Conservation (phyloP, 768 basidiomycete genomes). For the Amanita pallidorosea region DNA sequence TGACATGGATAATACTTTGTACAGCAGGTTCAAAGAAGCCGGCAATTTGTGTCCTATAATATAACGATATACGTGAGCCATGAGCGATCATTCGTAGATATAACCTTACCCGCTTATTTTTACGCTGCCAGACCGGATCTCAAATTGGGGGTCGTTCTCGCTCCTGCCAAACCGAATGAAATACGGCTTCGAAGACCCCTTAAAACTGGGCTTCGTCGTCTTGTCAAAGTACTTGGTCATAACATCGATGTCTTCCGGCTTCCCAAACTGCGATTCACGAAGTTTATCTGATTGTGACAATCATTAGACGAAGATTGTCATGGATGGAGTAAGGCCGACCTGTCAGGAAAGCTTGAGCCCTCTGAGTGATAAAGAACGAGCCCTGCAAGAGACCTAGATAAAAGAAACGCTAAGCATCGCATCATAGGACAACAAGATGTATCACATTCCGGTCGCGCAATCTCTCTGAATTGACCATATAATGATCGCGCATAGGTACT, state of each 20-base stretch:
- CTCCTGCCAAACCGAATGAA: slow-evolving; percentile 37
- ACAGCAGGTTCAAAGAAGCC: slow-evolving; percentile 5
- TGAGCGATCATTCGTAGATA: not conserved
- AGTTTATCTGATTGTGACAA: slow-evolving; percentile 15
- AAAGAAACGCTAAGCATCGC: not conserved
- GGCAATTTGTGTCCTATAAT: not conserved
- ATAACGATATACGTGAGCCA: slow-evolving; percentile 3
- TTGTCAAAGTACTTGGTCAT: slow-evolving; percentile 19
- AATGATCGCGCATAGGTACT: not conserved
- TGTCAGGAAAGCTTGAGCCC: slow-evolving; percentile 1
- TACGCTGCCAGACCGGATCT: slow-evolving; percentile 32
- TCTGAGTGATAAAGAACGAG: slow-evolving; percentile 2
- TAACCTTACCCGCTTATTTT: not conserved
- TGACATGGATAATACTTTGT: not conserved
- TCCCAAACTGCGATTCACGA: not conserved
- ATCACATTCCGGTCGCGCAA: not conserved
- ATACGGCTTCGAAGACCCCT: slow-evolving; percentile 19
- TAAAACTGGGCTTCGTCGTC: slow-evolving; percentile 34
- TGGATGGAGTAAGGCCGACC: not conserved
- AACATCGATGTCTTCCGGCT: not conserved
- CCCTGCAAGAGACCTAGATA: slow-evolving; percentile 2
- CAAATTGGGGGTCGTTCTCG: slow-evolving; percentile 28
- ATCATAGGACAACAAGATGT: slow-evolving; percentile 13
- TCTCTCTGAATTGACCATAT: not conserved
- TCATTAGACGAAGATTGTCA: not conserved